Base-by-base conservation (phyloP, 2,329 filamentous ascomycete species). In the Ceratocystis alfenasii region DNA sequence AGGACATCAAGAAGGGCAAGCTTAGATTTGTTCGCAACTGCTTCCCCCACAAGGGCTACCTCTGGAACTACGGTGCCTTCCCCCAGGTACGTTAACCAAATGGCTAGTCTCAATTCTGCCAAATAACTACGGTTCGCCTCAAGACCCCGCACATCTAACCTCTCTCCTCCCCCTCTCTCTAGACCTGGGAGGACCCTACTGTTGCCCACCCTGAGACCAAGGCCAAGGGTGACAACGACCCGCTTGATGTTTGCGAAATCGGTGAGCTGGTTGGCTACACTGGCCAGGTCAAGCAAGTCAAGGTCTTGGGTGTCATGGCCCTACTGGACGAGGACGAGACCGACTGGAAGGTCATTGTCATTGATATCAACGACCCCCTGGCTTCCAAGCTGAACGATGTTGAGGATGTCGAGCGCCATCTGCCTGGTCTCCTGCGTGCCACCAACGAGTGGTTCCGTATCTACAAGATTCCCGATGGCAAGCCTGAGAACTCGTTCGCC, bases 401-500 rank as follows among this genome's bases (percentile, higher is more conserved):
- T 70, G 94, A 97, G 85, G 94, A 99, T 76, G 94, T 99, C 72
- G 94, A 99, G 85, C 88, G 93, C 75, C 94, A 97, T 82, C 87
- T 99, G 67, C 94, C 94, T 68, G 94, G 94, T 73, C 90, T 99
- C 68, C 85, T 99, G 77, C 89, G 94, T 72, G 94, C 94, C 75
- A 97, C 93, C 76, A 99, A 99, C 76, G 94, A 99, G 83, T 99
- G 94, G 94, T 99, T 99, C 91, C 91, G 94, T 78, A 99, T 99
- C 86, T 99, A 99, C 88, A 99, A 99, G 85, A 99, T 99, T 80
- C 94, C 94, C 76, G 94, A 99, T 76, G 94, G 94, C 83, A 99
- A 99, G 91, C 92, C 93, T 74, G 94, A 99, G 88, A 99, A 99
- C 87, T 94, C 97, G 82, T 99, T 99, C 76, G 94, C 94, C 74